phyloP scores from a whole-genome alignment of 2,329 filamentous ascomycete species.

The Ophiocordyceps sinensis region DNA sequence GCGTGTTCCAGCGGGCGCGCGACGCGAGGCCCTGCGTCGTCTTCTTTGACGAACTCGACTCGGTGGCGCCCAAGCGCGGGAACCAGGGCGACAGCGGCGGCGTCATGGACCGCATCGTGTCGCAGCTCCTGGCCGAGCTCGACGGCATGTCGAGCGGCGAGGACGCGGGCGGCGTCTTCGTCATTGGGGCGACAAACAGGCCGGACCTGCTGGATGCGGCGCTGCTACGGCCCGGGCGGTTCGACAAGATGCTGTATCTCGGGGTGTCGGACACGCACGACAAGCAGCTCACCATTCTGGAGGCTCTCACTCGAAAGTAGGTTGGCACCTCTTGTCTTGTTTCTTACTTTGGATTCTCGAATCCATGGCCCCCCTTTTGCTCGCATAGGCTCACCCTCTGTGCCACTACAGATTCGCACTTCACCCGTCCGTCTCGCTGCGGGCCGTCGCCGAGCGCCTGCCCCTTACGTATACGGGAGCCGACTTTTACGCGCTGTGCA shows the following conservation, averaged over 20 bases:
- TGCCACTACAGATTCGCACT: conserved; percentile 56
- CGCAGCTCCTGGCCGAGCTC: conserved; percentile 82
- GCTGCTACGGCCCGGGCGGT: conserved; percentile 73
- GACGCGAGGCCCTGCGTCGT: conserved; percentile 81
- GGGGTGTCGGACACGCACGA: conserved; percentile 94
- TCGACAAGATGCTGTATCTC: conserved; percentile 97
- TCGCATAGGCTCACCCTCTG: background rate
- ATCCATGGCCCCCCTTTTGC: background rate
- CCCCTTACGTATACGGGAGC: conserved; percentile 96
- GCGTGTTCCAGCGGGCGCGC: conserved; percentile 75
- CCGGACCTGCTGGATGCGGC: conserved; percentile 89
- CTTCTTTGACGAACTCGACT: conserved; percentile 88
- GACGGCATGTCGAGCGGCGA: conserved; percentile 96
- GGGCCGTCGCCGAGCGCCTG: conserved; percentile 57
- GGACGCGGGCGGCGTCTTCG: conserved; percentile 78
- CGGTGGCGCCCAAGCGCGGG: conserved; percentile 87
- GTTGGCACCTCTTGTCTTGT: conserved; percentile 17
- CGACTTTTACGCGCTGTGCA: conserved; percentile 93
- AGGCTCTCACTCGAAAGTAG: conserved; percentile 87
- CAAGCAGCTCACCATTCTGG: conserved; percentile 87
- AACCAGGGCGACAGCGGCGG: conserved; percentile 96
- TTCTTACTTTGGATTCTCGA: background rate
- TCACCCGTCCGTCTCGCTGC: conserved; percentile 62
- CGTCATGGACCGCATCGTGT: conserved; percentile 96
- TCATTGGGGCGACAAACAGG: conserved; percentile 90